These are phyloP conservation scores for Venturia nashicola DNA, from an alignment of 2,329 filamentous ascomycete genomes.

Conservation along the genomic window DNA sequence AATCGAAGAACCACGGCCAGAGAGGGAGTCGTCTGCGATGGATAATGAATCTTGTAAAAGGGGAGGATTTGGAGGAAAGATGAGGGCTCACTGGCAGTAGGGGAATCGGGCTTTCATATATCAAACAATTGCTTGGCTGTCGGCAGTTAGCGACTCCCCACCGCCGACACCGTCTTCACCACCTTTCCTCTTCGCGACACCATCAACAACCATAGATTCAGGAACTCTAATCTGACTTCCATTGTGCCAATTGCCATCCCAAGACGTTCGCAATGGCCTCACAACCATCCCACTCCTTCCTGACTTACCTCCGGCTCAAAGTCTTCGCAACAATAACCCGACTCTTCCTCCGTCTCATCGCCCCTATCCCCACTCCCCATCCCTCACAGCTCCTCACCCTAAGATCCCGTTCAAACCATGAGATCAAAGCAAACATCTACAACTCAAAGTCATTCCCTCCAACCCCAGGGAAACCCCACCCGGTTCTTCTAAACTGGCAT, in stretches of 20 bases:
- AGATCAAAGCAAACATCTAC: conserved; percentile 15
- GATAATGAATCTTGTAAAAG: no score
- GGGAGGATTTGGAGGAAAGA: no score
- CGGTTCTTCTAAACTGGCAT: conserved; percentile 23
- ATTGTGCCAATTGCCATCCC: no score
- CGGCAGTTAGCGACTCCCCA: not conserved
- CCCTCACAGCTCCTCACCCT: not conserved
- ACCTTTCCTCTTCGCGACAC: not conserved
- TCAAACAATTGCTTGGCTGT: not conserved
- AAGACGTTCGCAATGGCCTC: not conserved
- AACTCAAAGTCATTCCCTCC: not conserved
- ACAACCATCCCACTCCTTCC: not conserved
- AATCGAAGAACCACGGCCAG: no score
- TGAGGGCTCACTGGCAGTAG: no score
- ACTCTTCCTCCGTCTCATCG: not conserved
- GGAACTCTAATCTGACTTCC: not conserved
- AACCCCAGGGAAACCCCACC: conserved; percentile 9
- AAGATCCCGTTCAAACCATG: conserved; percentile 15
- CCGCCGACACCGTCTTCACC: not conserved
- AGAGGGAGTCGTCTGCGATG: no score
- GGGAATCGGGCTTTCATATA: no score
- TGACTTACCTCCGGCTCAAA: conserved; percentile 15
- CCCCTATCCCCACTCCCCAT: not conserved
- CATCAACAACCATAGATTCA: not conserved
- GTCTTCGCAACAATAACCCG: conserved; percentile 12